Evolutionary conservation across 371 early-diverging fungal species (phyloP), one percentile per base, ranked within the genome.

Genomic region (Mucor sp.): DNA sequence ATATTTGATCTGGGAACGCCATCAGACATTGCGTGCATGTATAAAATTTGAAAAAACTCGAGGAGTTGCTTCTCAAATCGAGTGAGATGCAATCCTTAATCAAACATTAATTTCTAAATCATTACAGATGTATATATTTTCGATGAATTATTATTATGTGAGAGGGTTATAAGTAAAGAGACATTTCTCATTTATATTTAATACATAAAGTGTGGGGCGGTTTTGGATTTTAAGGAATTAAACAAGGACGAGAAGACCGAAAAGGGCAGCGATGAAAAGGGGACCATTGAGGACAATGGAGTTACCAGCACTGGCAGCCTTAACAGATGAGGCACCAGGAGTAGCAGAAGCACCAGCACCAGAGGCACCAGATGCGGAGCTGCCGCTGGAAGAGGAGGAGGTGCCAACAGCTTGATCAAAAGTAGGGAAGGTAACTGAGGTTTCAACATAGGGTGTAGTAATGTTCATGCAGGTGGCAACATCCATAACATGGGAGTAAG

Each of bases 401-500:
- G 25, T 43, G 35, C 58, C 58, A 47, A 72, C 62, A 39, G 55
- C 58, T 44, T 69, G 63, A 17, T 68, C 73, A 55, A 70, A 75
- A 47, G 66, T 67, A n/a, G 67, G 74, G 68, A 75, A 80, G n/a
- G 71, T 66, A 28, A 80, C 58, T 27, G 69, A 60, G 17, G 65
- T 59, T 60, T 83, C 81, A 44, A 60, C 60, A 63, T 83, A 83
- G 23, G 83, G 81, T 48, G 78, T 59, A 43, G 79, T 69, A 43
- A 83, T 79, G 70, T 80, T 81, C 67, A 73, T 72, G 50, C 84
- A 83, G 58, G 79, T 80, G 56, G 84, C 81, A 37, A 81, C 76
- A 60, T 77, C 75, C 65, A 81, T 44, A 28, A 81, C 81, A 47
- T 80, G 78, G 43, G 63, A 71, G 67, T 77, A 75, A 47, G 72